Percentiles rank a stretch among this genome's conserved stretches.
phyloP scores from a whole-genome alignment of 257 asterid genomes.

The Nicotiana benthamiana region DNA sequence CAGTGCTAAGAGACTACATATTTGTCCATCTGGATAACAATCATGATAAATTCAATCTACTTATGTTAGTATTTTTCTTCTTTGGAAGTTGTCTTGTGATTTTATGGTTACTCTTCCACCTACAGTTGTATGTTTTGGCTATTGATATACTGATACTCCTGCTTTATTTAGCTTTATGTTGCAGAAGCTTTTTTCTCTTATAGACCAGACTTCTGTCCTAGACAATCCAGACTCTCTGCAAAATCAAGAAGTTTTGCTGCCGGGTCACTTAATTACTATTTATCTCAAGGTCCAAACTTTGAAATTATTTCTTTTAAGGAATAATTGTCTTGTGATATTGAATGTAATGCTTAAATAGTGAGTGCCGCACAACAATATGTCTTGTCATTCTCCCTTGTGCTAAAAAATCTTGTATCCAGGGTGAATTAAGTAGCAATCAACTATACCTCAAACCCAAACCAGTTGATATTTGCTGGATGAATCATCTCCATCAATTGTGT shows the following conservation, averaged over 20 bases:
- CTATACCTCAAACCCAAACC: not conserved
- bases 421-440: not conserved
- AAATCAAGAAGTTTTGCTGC: constrained; percentile 88
- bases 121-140: not conserved
- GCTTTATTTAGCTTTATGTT: constrained; percentile 64
- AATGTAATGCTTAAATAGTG: not conserved
- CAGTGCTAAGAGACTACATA: constrained; percentile 65
- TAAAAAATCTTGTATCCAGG: not conserved
- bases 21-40: constrained; percentile 90
- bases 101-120: not conserved
- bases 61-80: constrained; percentile 51
- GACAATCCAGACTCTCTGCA: constrained; percentile 93
- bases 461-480: not conserved
- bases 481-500: not conserved
- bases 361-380: not conserved
- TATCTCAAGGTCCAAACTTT: constrained; percentile 66
- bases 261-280: constrained; percentile 87
- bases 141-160: constrained; percentile 16
- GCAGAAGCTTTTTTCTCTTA: constrained; percentile 94
- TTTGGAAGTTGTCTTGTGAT: constrained; percentile 2
- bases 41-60: constrained; percentile 82
- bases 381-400: not conserved
- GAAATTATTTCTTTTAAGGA: not conserved
- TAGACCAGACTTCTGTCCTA: constrained; percentile 87
- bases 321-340: not conserved